phyloP scores from a whole-genome alignment of 2,329 filamentous ascomycete species.

The Trichoderma koningii region DNA sequence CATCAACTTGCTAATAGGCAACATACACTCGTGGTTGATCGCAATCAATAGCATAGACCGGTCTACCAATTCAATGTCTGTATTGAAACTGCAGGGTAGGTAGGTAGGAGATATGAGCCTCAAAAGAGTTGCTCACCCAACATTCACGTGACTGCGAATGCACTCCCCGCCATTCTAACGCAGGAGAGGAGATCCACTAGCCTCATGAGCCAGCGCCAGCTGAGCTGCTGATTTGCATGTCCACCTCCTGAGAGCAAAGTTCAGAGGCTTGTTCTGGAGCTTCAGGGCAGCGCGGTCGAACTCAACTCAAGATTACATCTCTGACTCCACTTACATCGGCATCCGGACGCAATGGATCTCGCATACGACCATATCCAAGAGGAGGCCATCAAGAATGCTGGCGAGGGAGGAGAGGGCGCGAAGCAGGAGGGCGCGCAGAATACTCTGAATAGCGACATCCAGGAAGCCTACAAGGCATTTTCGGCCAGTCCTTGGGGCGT shows the following conservation, averaged over 20 bases:
- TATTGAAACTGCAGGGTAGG: constrained; percentile 10
- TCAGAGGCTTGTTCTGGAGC: background rate
- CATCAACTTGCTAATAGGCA: no score
- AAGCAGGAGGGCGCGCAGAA: constrained; percentile 46
- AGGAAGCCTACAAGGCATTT: constrained; percentile 94
- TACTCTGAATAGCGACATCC: constrained; percentile 81
- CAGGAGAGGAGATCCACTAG: constrained; percentile 18
- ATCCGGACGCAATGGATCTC: constrained; percentile 71
- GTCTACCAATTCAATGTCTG: no score
- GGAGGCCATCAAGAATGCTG: constrained; percentile 64
- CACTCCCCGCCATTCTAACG: constrained; percentile 8
- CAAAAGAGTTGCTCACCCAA: background rate
- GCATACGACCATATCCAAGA: constrained; percentile 97
- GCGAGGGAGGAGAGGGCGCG: constrained; percentile 49
- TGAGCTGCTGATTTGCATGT: constrained; percentile 15
- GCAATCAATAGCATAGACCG: no score
- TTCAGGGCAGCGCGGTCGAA: background rate
- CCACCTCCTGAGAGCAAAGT: constrained; percentile 6
- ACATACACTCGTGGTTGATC: no score
- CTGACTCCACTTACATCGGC: background rate
- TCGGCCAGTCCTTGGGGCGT: constrained; percentile 90
- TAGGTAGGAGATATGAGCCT: background rate
- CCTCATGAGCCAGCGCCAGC: constrained; percentile 16
- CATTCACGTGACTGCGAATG: constrained; percentile 14
- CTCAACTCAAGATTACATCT: background rate